Conservation (phyloP, 164 flowering plant species). For the Platanus orientalis region DNA sequence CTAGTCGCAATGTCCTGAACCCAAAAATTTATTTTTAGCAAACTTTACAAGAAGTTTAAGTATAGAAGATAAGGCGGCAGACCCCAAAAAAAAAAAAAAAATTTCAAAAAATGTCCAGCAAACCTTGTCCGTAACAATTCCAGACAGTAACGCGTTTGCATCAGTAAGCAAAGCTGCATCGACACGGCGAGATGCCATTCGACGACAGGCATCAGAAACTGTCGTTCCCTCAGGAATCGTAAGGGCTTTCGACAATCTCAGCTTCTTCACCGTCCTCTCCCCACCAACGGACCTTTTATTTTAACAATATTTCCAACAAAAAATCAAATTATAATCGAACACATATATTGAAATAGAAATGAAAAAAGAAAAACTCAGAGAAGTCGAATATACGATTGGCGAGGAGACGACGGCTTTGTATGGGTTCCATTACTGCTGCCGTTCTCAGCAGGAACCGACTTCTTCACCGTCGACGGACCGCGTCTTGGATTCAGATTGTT, state of each 20-base stretch:
- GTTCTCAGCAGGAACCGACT: conserved; percentile 19
- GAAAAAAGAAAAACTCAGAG: neutral
- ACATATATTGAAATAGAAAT: too few relatives aligned
- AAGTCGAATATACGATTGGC: conserved; percentile 21
- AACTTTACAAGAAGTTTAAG: neutral
- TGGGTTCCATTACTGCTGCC: conserved; percentile 18
- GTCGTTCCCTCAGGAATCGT: conserved; percentile 93
- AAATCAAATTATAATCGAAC: neutral
- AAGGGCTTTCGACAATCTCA: conserved; percentile 89
- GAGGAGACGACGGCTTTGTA: conserved; percentile 32
- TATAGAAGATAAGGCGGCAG: neutral
- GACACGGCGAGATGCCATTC: conserved; percentile 90
- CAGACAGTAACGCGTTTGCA: conserved; percentile 82
- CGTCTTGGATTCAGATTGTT: conserved; percentile 19
- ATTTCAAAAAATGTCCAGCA: neutral
- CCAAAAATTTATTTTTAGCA: conserved; percentile 5
- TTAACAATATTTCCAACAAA: neutral
- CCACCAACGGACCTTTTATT: conserved; percentile 40
- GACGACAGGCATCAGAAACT: conserved; percentile 84
- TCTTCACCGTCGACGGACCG: conserved; percentile 21
- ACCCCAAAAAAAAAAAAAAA: neutral
- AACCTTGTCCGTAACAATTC: conserved; percentile 91
- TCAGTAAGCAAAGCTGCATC: conserved; percentile 91
- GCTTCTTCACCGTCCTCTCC: conserved; percentile 91
- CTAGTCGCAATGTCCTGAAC: conserved; percentile 76